Evolutionary conservation across 768 basidiomycete genomes (phyloP).

Genomic region (Boletus fagicola): DNA sequence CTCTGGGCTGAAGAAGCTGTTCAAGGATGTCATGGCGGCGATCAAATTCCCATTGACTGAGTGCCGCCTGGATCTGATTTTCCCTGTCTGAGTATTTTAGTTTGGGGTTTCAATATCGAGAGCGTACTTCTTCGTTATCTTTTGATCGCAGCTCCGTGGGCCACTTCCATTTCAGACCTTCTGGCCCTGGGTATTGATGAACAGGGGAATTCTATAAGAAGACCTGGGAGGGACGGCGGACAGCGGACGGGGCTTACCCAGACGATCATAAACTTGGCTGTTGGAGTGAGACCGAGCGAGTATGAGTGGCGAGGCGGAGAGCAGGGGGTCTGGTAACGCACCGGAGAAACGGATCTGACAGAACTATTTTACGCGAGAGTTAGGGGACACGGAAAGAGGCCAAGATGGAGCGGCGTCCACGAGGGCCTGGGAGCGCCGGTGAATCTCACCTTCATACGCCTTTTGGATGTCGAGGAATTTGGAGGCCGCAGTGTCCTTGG

Average conservation of each 20-base stretch:
- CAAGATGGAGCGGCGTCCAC: background rate
- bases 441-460: conserved; percentile 69
- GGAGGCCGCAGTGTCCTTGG: conserved; percentile 57
- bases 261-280: conserved; percentile 72
- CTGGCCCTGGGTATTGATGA: conserved; percentile 27
- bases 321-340: conserved; percentile 31
- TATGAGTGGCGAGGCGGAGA: conserved; percentile 5
- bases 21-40: conserved; percentile 38
- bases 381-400: conserved; percentile 8
- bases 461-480: conserved; percentile 77
- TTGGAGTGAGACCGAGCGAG: conserved; percentile 8
- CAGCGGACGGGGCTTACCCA: conserved; percentile 45
- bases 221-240: background rate
- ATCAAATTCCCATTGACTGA: conserved; percentile 41
- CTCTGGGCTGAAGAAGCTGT: conserved; percentile 44
- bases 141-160: conserved; percentile 43
- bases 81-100: conserved; percentile 22
- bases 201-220: conserved; percentile 14
- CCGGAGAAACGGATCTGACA: conserved; percentile 73
- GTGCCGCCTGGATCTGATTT: conserved; percentile 46
- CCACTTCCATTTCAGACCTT: conserved; percentile 45
- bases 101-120: conserved; percentile 18
- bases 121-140: conserved; percentile 47
- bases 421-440: background rate
- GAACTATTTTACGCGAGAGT: conserved; percentile 40